Base-by-base conservation (phyloP, 495 filamentous ascomycete genomes). In the Hyaloscypha variabilis region DNA sequence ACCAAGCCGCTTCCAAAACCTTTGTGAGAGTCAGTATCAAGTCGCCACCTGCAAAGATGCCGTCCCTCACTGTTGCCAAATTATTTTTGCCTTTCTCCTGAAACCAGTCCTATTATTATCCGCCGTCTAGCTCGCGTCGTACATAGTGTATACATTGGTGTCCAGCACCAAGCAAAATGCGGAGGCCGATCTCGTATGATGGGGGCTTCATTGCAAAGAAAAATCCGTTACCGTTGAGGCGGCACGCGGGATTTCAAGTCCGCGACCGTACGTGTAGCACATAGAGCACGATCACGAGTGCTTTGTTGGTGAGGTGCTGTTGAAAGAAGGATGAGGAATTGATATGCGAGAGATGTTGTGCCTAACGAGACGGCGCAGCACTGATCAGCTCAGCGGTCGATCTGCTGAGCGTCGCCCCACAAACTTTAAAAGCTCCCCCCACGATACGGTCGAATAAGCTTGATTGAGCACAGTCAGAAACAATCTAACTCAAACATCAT, bases 121-220 rank as follows among this genome's bases (percentile, higher is more conserved):
- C 4, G 11, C 39, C 39, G 19, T 17, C 39, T 46, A 46, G 39
- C 39, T 17, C 17, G 17, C 19, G 31, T 46, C 39, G 6, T 46
- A 46, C 17, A 14, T 42, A 42, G 39, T 42, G 39, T 19, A 17
- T 17, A 17, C 39, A 4, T 8, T 46, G 39, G 39, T 46, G 39
- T 46, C 17, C 39, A 17, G 11, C 39, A 4, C 51, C 8, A 28
- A 10, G 23, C 6, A 25, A 54, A 54, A 54, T 24, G 51, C 51
- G 51, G 51, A 1, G 51, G 51, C 23, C 51, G 51, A 54, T 54
- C 51, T 54, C 51, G 51, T 54, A 54, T 54, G 51, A 24, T 14
- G 23, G 31, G 31, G 4, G 30, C 30, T 34, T 13, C 31, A 34
- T 34, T 13, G 31, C 31, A 13, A 34, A 34, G 31, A 34, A 34